A percentile compares a stretch with the other conserved stretches of the same genome.
Evolutionary conservation across 2,329 filamentous ascomycete genomes (phyloP).

Genomic region (Tolypocladium ovalisporum): DNA sequence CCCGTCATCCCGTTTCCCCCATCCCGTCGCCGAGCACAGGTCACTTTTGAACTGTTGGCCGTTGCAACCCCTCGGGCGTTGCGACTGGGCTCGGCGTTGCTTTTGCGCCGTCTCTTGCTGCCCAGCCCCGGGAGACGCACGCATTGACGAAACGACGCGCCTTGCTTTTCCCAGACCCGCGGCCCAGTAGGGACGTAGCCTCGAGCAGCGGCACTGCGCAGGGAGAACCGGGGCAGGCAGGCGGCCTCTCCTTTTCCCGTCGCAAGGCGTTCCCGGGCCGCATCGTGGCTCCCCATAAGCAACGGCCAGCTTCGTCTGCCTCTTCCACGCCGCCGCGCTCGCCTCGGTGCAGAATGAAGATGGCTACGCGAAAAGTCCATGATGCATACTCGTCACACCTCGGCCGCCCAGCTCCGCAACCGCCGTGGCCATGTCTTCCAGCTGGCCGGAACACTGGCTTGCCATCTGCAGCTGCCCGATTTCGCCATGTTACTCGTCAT

Average conservation of each 20-base stretch:
- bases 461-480: background rate
- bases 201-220: background rate
- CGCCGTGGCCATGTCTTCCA: background rate
- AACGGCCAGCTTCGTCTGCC: background rate
- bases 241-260: background rate
- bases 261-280: background rate
- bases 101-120: background rate
- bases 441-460: background rate
- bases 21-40: background rate
- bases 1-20: too few species aligned
- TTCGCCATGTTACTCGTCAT: constrained; percentile 6
- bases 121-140: background rate
- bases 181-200: background rate
- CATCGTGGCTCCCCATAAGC: background rate
- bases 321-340: background rate
- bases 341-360: too few species aligned
- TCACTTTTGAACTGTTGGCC: background rate
- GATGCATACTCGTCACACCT: background rate
- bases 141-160: background rate
- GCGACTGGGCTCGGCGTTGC: background rate
- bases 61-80: background rate
- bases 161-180: background rate
- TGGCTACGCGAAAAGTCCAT: background rate
- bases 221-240: background rate
- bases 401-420: background rate